Evolutionary conservation across 495 filamentous ascomycete species (phyloP), one percentile per base, ranked within the genome.

Genomic region (Letharia columbiana): DNA sequence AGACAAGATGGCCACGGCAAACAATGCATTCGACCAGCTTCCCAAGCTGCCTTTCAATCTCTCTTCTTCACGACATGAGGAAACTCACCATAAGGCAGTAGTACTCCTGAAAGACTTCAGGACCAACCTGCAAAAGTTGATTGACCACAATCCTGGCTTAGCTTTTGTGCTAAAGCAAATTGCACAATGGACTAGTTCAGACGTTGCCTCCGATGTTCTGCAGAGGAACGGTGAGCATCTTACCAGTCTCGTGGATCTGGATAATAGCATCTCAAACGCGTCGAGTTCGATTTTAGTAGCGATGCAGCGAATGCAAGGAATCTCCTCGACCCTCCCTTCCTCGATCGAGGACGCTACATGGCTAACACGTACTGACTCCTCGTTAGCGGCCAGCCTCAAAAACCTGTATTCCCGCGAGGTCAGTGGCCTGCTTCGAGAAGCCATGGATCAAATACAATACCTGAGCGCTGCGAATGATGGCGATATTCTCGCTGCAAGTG

Each of bases 231-330:
- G 67, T 59, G 54, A 70, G 39, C 57, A 68, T 57, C 47, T 44
- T n/a, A 40, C 78, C 7, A 67, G 74, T 18, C 59, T 80, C 17
- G 66, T 75, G 37, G 70, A 73, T 3, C 81, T 89, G n/a, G 84
- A 87, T 52, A 67, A 79, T 31, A 80, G 77, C 5, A 73, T 91
- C n/a, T 79, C 86, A 13, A 82, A 73, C 5, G 74, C 84, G 28
- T 82, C 82, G 41, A 86, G 90, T 74, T 83, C 83, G 60, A 83
- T 91, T 52, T 83, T 93, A 8, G 85, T 91, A 52, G 86, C 87
- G 35, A 78, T 92, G 17, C 90, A 96, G 67, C 82, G 86, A 67
- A 80, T 91, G 70, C 84, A 84, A 61, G 84, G 83, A 61, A 68
- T 73, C 1, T 71, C 74, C 18, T 61, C 69, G 40, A 69, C 67